Percentiles rank a stretch among this genome's conserved stretches.
These are phyloP conservation scores for Neonectria magnoliae DNA, from an alignment of 2,329 filamentous ascomycete species.

Conservation along the genomic window DNA sequence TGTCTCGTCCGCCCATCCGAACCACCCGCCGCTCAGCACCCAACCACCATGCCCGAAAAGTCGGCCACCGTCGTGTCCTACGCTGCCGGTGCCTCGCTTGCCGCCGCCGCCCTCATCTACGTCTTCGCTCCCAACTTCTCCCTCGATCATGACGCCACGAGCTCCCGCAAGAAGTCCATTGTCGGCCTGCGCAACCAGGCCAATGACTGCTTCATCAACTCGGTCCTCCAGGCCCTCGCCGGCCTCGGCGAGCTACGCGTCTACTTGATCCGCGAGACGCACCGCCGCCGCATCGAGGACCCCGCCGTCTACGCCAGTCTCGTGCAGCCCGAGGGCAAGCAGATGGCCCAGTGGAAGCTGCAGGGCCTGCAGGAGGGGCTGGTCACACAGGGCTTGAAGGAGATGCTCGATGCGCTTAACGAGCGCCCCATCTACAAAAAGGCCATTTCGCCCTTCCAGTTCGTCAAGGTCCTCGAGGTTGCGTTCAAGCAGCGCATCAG, in stretches of 20 bases:
- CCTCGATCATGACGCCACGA: conserved; percentile 81
- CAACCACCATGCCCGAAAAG: conserved; percentile 49
- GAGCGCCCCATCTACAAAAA: conserved; percentile 94
- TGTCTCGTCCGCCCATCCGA: background rate
- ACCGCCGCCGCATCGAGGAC: conserved; percentile 83
- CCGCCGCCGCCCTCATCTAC: conserved; percentile 93
- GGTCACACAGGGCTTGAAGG: conserved; percentile 88
- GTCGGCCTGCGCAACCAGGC: conserved; percentile 91
- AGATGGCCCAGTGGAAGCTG: conserved; percentile 68
- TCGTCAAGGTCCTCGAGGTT: conserved; percentile 83
- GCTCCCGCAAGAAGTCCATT: conserved; percentile 80
- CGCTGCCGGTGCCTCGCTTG: conserved; percentile 93
- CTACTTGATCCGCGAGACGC: conserved; percentile 92
- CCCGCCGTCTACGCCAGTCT: conserved; percentile 76
- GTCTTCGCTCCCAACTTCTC: conserved; percentile 98
- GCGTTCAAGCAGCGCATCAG: conserved; percentile 93
- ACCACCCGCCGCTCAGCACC: background rate
- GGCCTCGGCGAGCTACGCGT: conserved; percentile 88
- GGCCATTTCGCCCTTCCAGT: conserved; percentile 87
- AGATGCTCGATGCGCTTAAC: conserved; percentile 91
- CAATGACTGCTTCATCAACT: conserved; percentile 98
- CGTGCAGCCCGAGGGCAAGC: conserved; percentile 58
- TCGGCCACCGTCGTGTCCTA: conserved; percentile 74
- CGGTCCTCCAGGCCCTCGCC: conserved; percentile 90
- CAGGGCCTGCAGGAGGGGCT: conserved; percentile 80